Conservation (phyloP, 768 basidiomycete genomes). For the Cystofilobasidium bisporidii region DNA sequence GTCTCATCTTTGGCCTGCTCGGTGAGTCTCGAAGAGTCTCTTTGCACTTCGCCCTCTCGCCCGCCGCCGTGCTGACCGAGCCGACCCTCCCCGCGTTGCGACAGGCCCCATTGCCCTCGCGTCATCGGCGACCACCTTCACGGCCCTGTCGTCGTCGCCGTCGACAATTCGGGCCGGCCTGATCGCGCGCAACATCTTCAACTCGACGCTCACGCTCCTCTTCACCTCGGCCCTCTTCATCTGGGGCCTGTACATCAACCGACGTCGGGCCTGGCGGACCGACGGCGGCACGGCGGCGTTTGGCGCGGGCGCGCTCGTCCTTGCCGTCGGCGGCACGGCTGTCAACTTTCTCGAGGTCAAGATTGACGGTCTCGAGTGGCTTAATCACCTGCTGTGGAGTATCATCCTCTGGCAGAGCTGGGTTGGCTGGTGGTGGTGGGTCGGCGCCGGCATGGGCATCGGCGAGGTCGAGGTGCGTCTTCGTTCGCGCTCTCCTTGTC, state of each 20-base stretch:
- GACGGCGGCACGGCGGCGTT: constrained; percentile 95
- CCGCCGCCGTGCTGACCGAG: background rate
- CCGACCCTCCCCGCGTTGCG: background rate
- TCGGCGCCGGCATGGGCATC: constrained; percentile 66
- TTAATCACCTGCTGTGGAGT: constrained; percentile 78
- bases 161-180: constrained; percentile 52
- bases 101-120: constrained; percentile 73
- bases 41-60: background rate
- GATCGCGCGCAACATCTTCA: constrained; percentile 84
- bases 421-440: constrained; percentile 90
- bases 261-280: constrained; percentile 84
- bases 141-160: constrained; percentile 51
- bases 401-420: constrained; percentile 88
- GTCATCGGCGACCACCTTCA: constrained; percentile 71
- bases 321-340: constrained; percentile 73
- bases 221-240: constrained; percentile 81
- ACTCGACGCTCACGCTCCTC: constrained; percentile 87
- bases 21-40: constrained; percentile 49
- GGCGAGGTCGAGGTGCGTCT: constrained; percentile 56
- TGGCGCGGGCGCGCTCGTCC: constrained; percentile 66
- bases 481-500: no score
- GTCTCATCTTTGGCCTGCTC: constrained; percentile 73
- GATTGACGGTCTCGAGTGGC: constrained; percentile 82
- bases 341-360: constrained; percentile 80
- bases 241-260: constrained; percentile 87